A percentile compares a stretch with the other conserved stretches of the same genome.
Evolutionary conservation across 768 basidiomycete genomes (phyloP).

Genomic region (Mrakia gelida): DNA sequence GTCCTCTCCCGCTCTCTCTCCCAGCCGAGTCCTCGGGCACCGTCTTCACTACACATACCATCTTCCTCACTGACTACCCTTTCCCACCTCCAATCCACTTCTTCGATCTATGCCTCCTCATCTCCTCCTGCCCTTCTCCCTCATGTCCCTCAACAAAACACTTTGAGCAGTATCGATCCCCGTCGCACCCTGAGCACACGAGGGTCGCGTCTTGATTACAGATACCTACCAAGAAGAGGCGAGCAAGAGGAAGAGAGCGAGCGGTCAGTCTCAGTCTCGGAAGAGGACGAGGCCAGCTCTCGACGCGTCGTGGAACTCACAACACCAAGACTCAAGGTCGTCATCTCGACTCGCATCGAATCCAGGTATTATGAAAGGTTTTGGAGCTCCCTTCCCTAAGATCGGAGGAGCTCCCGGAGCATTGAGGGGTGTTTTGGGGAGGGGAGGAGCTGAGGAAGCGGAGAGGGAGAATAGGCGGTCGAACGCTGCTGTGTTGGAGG

Average conservation of each 20-base stretch:
- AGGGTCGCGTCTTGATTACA: conserved; percentile 10
- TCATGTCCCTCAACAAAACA: neutral
- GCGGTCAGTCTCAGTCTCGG: neutral
- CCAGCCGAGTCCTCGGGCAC: neutral
- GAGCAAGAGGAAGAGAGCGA: neutral
- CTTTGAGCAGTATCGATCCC: conserved; percentile 5
- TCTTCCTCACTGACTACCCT: neutral
- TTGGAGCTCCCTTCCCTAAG: neutral
- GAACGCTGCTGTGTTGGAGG: neutral
- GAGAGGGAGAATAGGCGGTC: conserved; percentile 9
- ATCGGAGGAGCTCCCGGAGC: neutral
- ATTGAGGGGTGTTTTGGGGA: neutral
- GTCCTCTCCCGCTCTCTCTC: neutral
- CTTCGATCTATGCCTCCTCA: neutral
- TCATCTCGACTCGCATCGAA: neutral
- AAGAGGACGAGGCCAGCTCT: neutral
- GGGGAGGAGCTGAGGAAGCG: neutral
- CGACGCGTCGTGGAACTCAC: neutral
- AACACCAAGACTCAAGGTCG: conserved; percentile 15
- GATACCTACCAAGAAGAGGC: neutral
- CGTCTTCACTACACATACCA: neutral
- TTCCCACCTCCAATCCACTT: neutral
- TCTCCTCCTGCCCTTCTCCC: neutral
- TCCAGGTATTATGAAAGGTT: neutral
- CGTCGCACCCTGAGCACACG: conserved; percentile 10